Evolutionary conservation across 495 filamentous ascomycete species (phyloP).

Genomic region (Lasiosphaeria hispida): DNA sequence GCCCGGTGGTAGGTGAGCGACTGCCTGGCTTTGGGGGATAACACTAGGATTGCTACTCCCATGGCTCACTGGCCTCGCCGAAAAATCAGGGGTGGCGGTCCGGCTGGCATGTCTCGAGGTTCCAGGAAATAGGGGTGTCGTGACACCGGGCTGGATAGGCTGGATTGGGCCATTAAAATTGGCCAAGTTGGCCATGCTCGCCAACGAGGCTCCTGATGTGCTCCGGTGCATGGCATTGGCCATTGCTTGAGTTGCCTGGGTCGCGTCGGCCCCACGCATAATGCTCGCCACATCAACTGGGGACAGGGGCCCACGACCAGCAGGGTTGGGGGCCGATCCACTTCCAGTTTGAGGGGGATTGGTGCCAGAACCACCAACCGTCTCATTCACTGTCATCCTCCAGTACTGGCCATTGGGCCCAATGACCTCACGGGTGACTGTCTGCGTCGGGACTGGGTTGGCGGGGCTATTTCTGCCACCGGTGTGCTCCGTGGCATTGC

Average conservation of each 20-base stretch:
- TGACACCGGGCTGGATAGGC: conserved; percentile 41
- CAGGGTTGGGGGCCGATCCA: conserved; percentile 9
- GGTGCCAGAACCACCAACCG: background rate
- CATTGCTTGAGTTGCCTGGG: conserved; percentile 39
- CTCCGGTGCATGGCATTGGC: conserved; percentile 48
- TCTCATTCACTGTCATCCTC: conserved; percentile 31
- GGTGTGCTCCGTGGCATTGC: background rate
- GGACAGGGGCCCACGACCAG: conserved; percentile 22
- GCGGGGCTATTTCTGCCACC: conserved; percentile 18
- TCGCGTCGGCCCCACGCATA: conserved; percentile 42
- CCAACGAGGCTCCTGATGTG: conserved; percentile 41
- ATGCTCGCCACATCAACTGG: conserved; percentile 39
- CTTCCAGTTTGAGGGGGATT: conserved; percentile 6
- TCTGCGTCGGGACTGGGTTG: conserved; percentile 13
- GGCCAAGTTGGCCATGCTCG: conserved; percentile 32
- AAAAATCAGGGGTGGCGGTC: conserved; percentile 43
- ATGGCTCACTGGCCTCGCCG: conserved; percentile 22
- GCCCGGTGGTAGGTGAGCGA: conserved; percentile 19
- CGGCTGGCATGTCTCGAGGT: conserved; percentile 38
- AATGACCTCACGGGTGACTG: conserved; percentile 27
- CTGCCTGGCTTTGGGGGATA: conserved; percentile 8
- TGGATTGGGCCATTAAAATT: conserved; percentile 30
- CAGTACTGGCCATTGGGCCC: conserved; percentile 32
- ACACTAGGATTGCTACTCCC: conserved; percentile 2
- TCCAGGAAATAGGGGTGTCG: conserved; percentile 37